Conservation (phyloP, 805 yeast species). For the Kodamaea hsintzibuensis region DNA sequence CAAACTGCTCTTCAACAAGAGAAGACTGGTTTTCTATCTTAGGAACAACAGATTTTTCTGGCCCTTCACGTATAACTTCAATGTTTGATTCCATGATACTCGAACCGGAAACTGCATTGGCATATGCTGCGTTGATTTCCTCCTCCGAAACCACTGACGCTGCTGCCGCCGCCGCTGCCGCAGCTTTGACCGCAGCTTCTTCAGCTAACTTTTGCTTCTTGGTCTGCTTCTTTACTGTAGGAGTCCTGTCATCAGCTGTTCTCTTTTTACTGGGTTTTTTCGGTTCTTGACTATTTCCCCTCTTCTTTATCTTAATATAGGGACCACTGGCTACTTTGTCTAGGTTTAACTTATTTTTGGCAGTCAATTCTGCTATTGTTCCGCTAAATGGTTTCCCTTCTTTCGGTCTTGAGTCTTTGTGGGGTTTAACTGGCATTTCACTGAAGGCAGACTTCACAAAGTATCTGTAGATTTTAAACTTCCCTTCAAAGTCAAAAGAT, state of each 20-base stretch:
- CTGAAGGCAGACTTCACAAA: slow-evolving; percentile 21
- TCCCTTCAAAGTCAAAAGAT: slow-evolving; percentile 72
- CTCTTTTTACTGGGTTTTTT: slow-evolving; percentile 1
- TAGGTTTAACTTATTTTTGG: slow-evolving; percentile 18
- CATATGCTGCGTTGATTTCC: background rate
- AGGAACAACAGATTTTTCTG: slow-evolving; percentile 1
- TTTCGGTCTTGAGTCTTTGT: slow-evolving; percentile 11
- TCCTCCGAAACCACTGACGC: background rate
- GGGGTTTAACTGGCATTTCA: slow-evolving; percentile 5
- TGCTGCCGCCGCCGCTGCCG: slow-evolving; percentile 1
- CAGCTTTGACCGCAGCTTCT: slow-evolving; percentile 1
- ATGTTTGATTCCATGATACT: background rate
- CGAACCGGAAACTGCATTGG: background rate
- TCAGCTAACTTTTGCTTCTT: background rate
- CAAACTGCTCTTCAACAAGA: background rate
- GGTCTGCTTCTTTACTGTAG: background rate
- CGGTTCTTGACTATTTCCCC: background rate
- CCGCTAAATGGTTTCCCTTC: slow-evolving; percentile 3
- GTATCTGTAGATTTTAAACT: slow-evolving; percentile 69
- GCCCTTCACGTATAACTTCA: background rate
- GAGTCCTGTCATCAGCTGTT: background rate
- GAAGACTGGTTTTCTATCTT: slow-evolving; percentile 4
- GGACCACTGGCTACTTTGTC: slow-evolving; percentile 29
- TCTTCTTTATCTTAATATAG: slow-evolving; percentile 14
- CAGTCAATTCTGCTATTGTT: slow-evolving; percentile 17